These are phyloP conservation scores for Leccinum pallidistipes DNA, from an alignment of 1,284 basidiomycete genomes.

Conservation along the genomic window DNA sequence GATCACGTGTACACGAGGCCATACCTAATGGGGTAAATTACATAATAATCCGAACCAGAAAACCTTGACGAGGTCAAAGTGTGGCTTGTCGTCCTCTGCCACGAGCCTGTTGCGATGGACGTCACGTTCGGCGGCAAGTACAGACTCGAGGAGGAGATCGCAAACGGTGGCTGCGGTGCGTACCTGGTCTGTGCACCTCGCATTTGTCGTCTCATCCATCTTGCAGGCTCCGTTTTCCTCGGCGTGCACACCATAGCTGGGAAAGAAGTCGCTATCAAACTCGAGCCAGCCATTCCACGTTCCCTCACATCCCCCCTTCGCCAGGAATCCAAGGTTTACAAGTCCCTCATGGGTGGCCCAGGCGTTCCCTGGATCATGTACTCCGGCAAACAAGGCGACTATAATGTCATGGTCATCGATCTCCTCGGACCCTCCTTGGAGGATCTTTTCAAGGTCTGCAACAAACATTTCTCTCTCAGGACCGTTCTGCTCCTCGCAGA, in stretches of 20 bases:
- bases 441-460: slow-evolving; percentile 95
- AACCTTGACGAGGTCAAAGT: background rate
- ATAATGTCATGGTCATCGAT: slow-evolving; percentile 97
- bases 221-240: slow-evolving; percentile 85
- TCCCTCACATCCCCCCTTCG: slow-evolving; percentile 64
- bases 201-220: slow-evolving; percentile 4
- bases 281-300: slow-evolving; percentile 80
- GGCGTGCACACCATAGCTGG: slow-evolving; percentile 95
- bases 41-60: slow-evolving; percentile 25
- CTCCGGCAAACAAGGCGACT: slow-evolving; percentile 93
- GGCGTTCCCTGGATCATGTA: slow-evolving; percentile 96
- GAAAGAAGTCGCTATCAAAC: slow-evolving; percentile 96
- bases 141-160: slow-evolving; percentile 92
- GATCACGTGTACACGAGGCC: slow-evolving; percentile 23
- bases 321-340: slow-evolving; percentile 91
- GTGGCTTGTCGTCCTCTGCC: slow-evolving; percentile 13
- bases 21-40: slow-evolving; percentile 19
- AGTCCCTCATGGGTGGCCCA: slow-evolving; percentile 89
- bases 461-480: slow-evolving; percentile 89
- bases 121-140: slow-evolving; percentile 89
- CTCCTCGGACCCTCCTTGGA: slow-evolving; percentile 91
- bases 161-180: slow-evolving; percentile 90
- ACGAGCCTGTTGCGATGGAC: slow-evolving; percentile 46
- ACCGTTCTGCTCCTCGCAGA: slow-evolving; percentile 91
- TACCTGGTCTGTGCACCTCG: slow-evolving; percentile 20